Conservation (phyloP, 495 filamentous ascomycete species). For the Rhizodiscina lignyota region DNA sequence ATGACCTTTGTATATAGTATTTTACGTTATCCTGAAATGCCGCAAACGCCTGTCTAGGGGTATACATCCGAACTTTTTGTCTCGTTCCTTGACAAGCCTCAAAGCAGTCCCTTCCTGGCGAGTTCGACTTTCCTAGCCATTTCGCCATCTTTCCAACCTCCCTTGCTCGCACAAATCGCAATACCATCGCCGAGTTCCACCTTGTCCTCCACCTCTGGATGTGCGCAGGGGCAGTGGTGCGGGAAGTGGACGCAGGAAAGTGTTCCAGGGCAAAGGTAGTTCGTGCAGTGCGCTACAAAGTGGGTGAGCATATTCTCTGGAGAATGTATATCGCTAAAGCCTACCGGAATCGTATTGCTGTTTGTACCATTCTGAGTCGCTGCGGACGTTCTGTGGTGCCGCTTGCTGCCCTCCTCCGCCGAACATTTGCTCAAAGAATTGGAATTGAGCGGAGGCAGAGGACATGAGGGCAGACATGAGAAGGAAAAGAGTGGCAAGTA, state of each 20-base stretch:
- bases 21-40: no score
- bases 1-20: no score
- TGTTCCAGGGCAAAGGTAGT: constrained; percentile 84
- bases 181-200: constrained; percentile 72
- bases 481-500: no score
- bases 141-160: constrained; percentile 43
- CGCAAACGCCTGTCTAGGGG: no score
- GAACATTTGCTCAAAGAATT: constrained; percentile 67
- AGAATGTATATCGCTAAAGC: constrained; percentile 5
- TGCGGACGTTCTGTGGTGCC: constrained; percentile 56
- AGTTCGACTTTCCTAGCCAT: constrained; percentile 23
- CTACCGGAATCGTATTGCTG: constrained; percentile 47
- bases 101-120: constrained; percentile 53
- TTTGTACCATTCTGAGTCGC: constrained; percentile 64
- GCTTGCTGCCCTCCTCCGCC: constrained; percentile 42
- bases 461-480: no score
- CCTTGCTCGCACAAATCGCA: constrained; percentile 63
- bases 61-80: no score
- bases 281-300: constrained; percentile 53
- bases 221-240: constrained; percentile 84
- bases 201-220: constrained; percentile 70
- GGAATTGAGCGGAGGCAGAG: constrained; percentile 48
- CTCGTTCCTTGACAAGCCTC: no score
- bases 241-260: constrained; percentile 84
- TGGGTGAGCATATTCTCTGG: not conserved